Evolutionary conservation across 2,329 filamentous ascomycete species (phyloP).

Genomic region (Escovopsis sp.): DNA sequence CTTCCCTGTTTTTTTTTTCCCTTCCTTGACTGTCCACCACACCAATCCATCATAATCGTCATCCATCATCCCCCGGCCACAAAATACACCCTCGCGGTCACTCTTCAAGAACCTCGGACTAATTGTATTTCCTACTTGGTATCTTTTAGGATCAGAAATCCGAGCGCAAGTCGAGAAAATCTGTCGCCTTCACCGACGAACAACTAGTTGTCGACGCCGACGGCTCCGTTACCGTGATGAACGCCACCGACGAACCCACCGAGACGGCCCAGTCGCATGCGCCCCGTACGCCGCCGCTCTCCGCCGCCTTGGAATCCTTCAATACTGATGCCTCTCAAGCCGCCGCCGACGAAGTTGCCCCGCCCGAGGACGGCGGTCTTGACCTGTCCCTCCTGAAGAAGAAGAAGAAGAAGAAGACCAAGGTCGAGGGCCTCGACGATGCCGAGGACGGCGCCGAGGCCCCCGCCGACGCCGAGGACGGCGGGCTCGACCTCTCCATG

Average conservation of each 20-base stretch:
- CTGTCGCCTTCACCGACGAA: conserved; percentile 83
- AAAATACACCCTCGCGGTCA: no score
- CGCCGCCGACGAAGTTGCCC: conserved; percentile 29
- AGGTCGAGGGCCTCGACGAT: conserved; percentile 28
- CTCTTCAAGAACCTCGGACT: no score
- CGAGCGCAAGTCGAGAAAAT: conserved; percentile 71
- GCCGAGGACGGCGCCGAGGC: conserved; percentile 27
- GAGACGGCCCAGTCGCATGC: conserved; percentile 70
- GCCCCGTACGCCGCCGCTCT: conserved; percentile 47
- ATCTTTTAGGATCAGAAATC: conserved; percentile 12
- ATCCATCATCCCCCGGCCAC: no score
- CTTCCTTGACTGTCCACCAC: no score
- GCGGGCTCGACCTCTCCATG: conserved; percentile 41
- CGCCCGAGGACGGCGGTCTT: conserved; percentile 36
- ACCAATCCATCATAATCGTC: conserved; percentile 7
- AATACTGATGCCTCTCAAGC: conserved; percentile 33
- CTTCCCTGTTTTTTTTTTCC: not conserved
- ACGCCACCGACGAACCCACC: conserved; percentile 61
- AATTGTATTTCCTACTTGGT: not conserved
- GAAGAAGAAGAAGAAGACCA: conserved; percentile 56
- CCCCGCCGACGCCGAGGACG: conserved; percentile 24
- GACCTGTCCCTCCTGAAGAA: conserved; percentile 64
- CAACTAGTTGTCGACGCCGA: conserved; percentile 78
- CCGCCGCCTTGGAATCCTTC: conserved; percentile 40
- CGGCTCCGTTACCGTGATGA: conserved; percentile 66